phyloP scores from a whole-genome alignment of 805 yeast species.

The Komagataella kurtzmanii region DNA sequence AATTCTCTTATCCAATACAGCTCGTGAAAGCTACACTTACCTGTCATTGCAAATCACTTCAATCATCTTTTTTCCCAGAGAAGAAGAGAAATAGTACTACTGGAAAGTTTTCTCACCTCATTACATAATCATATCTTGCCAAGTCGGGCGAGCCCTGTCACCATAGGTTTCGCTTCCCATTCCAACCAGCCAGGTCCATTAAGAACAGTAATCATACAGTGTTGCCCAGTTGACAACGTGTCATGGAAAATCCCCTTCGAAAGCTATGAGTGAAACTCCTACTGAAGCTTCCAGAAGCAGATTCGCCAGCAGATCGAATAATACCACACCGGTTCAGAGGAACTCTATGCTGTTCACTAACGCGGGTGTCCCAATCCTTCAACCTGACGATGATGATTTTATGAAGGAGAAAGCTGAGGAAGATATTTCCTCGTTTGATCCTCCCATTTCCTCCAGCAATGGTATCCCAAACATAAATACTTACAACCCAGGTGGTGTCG shows the following conservation, averaged over 20 bases:
- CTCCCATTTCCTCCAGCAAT: not conserved
- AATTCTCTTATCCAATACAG: not conserved
- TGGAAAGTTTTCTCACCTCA: not conserved
- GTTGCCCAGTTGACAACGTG: not conserved
- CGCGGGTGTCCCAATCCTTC: not conserved
- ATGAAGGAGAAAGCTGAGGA: not conserved
- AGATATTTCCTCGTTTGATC: not conserved
- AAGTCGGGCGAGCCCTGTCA: not conserved
- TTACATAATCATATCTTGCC: not conserved
- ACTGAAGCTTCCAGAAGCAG: not conserved
- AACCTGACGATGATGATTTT: not conserved
- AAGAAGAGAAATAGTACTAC: not conserved
- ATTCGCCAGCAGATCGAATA: not conserved
- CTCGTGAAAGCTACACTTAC: constrained; percentile 14
- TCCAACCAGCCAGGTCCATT: not conserved
- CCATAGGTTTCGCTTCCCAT: not conserved
- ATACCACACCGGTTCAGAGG: not conserved
- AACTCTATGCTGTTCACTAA: not conserved
- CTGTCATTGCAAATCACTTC: constrained; percentile 65
- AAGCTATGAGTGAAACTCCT: not conserved
- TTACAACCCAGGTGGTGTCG: not conserved
- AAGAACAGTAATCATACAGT: not conserved
- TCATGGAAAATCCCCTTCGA: not conserved
- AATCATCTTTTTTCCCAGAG: constrained; percentile 30
- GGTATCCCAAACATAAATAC: not conserved